Percentiles rank a stretch among this genome's conserved stretches.
phyloP scores from a whole-genome alignment of 208 protist genomes.

The Leishmania mexicana region DNA sequence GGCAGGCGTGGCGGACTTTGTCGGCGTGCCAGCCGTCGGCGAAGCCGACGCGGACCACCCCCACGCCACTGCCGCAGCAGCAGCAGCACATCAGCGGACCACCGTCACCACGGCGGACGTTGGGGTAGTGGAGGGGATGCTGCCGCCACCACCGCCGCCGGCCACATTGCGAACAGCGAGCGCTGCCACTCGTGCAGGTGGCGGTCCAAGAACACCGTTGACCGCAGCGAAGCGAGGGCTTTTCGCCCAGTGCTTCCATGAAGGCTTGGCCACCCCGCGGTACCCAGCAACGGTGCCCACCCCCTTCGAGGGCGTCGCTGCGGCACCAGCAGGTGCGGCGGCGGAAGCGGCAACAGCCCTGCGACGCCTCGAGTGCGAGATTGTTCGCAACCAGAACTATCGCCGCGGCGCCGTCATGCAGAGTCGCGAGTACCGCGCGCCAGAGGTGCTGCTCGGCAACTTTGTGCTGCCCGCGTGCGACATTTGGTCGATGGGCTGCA shows the following conservation, averaged over 20 bases:
- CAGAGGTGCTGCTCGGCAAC: slow-evolving; percentile 76
- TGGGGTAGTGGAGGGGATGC: neutral
- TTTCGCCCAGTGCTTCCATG: neutral
- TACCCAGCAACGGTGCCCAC: neutral
- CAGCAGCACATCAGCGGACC: neutral
- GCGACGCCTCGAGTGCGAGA: slow-evolving; percentile 39
- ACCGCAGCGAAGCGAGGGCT: neutral
- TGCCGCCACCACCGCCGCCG: slow-evolving; percentile 10
- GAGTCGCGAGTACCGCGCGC: slow-evolving; percentile 79
- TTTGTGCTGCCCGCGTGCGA: slow-evolving; percentile 63
- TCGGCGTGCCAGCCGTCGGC: neutral
- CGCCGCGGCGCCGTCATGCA: slow-evolving; percentile 52
- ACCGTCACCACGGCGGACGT: neutral
- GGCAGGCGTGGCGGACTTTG: neutral
- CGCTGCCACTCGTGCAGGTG: slow-evolving; percentile 22
- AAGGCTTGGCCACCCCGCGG: neutral
- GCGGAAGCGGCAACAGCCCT: neutral
- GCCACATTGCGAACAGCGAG: slow-evolving; percentile 21
- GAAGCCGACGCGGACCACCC: neutral
- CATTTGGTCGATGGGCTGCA: slow-evolving; percentile 80
- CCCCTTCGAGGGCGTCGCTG: neutral
- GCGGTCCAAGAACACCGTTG: neutral
- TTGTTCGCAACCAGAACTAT: slow-evolving; percentile 47
- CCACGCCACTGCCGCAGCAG: no score
- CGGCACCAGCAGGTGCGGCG: neutral